Evolutionary conservation across 805 yeast species (phyloP), one percentile per base, ranked within the genome.

Genomic region (Komagataella pastoris): DNA sequence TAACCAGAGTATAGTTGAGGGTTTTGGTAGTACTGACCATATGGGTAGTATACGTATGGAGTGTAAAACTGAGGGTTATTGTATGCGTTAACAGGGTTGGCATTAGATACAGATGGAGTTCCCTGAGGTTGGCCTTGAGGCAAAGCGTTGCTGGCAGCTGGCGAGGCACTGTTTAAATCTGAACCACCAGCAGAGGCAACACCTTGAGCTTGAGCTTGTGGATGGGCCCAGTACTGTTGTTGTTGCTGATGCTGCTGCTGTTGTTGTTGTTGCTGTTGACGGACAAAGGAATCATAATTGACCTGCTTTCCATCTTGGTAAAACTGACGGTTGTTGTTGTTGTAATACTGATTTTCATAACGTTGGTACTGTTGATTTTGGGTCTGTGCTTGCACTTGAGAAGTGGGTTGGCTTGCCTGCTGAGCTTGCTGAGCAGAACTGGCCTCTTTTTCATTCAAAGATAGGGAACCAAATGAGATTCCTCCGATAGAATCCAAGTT

Each of bases 381-480:
- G 45, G 40, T 51, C 24, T 17, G 57, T 48, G 49, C 52, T 23
- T 50, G 55, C 40, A 30, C 40, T 30, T 30, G 40, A 8, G 40
- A 30, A 30, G 40, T 30, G 14, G 40, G 40, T 50, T 53, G 56
- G 14, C 19, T 58, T n/a, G 55, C 57, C 50, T 55, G 51, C 55
- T 59, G 59, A 54, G 59, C 57, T 55, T 57, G 60, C 24, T 56
- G 56, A 12, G 53, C 54, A 17, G 55, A 56, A 24, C 60, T 57
- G 47, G 65, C 60, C 53, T 70, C 71, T 49, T 73, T 76, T 47
- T 76, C 77, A 51, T 71, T 67, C 56, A 79, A 63, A 3, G 76
- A 62, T 66, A 76, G 70, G 2, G 80, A 76, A 48, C 81, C 81
- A 54, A 77, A 76, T 6, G 80, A 74, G 50, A 77, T 78, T 53